Base-by-base conservation (phyloP, 805 yeast species). In the Candida alai region DNA sequence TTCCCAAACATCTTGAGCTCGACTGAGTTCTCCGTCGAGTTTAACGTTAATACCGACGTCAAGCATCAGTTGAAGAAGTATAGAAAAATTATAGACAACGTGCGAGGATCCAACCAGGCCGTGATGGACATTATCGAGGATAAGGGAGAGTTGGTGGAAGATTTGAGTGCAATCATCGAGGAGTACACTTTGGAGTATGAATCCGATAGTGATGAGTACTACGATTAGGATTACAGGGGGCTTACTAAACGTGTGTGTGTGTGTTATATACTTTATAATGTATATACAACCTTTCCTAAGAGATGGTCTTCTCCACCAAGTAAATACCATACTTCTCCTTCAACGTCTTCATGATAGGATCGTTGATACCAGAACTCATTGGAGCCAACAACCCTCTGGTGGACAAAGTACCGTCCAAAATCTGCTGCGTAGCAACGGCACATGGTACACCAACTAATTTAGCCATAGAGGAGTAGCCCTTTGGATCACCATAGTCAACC, bases 361-460 rank as follows among this genome's bases (percentile, higher is more conserved):
- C 81, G 62, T 87, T 87, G 58, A 88, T 77, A 58, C 86, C 93
- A 44, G 95, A 83, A 42, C 87, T 69, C 75, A 86, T 84, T 57
- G 98, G 98, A 36, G 97, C 97, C 49, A 80, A 73, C 58, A 93
- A 73, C 50, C 98, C 98, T 42, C 70, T 75, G 50, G 74, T 73
- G 52, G 78, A 73, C 48, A 74, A 70, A 38, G 80, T 76, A 47
- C 96, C 96, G 48, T 84, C 78, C 52, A 93, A 74, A 43, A 93
- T 84, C 64, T 84, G 82, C 67, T 78, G 78, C 40, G 84, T 73
- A 19, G 97, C 98, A 60, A 93, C 95, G 36, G 96, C 96, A 68
- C 96, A 90, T 48, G 98, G 98, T 44, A 88, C 90, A 71, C 98
- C 98, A 36, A 93, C 98, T 45, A 86, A 77, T 61, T 90, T 89